These are phyloP conservation scores for Salix exigua DNA, from an alignment of 345 rosid genomes.

Conservation along the genomic window DNA sequence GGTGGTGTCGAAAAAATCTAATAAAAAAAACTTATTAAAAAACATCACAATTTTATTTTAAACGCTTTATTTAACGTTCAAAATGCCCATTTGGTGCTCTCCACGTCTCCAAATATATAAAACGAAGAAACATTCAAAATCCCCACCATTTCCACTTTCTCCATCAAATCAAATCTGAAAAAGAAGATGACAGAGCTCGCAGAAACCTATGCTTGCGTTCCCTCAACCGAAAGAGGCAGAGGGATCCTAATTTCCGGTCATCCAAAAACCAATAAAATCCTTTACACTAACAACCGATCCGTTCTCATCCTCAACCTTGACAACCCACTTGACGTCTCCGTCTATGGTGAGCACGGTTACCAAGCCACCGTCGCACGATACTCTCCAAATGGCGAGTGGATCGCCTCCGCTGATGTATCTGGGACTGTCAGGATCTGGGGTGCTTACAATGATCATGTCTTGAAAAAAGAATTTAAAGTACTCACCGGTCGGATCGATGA, in stretches of 20 bases:
- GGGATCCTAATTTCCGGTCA: conserved; percentile 82
- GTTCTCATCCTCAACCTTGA: conserved; percentile 77
- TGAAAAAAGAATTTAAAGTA: conserved; percentile 91
- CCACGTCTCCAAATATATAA: background rate
- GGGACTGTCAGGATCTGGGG: conserved; percentile 99
- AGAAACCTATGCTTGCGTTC: conserved; percentile 82
- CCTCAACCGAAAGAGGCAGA: conserved; percentile 89
- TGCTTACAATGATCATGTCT: conserved; percentile 62
- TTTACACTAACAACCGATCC: conserved; percentile 87
- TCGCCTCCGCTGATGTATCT: conserved; percentile 89
- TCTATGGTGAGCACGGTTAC: conserved; percentile 89
- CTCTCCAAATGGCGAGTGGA: conserved; percentile 99
- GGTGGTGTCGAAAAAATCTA: too few relatives aligned
- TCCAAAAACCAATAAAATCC: conserved; percentile 61
- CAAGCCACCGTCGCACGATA: conserved; percentile 90
- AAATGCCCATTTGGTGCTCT: background rate
- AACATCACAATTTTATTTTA: too few relatives aligned
- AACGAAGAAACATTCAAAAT: background rate
- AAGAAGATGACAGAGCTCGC: conserved; percentile 22
- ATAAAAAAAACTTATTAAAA: too few relatives aligned
- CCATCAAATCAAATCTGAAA: background rate
- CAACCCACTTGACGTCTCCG: conserved; percentile 69
- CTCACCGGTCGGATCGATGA: conserved; percentile 96
- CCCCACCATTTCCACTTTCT: background rate
- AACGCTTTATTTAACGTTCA: too few relatives aligned